Evolutionary conservation across 2,329 filamentous ascomycete species (phyloP), one percentile per base, ranked within the genome.

Genomic region (Neofusicoccum cordaticola): DNA sequence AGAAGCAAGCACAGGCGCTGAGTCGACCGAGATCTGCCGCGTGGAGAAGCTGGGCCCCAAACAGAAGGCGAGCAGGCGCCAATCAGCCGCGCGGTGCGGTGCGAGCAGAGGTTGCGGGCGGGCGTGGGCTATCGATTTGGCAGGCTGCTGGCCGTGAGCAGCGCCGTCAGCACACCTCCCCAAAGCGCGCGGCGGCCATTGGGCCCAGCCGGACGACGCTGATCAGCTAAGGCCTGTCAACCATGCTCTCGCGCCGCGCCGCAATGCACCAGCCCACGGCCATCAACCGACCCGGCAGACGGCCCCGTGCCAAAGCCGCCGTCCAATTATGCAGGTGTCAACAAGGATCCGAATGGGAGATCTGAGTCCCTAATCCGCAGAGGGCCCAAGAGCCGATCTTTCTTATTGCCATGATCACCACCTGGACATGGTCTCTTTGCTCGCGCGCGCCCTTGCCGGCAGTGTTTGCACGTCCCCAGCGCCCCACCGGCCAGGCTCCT

Each of bases 371-470:
- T 64, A 34, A 34, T 53, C 63, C 63, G 53, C 63, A 64, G 52
- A 64, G 48, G 27, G 34, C 52, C 62, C 51, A 64, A 50, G 56
- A 60, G 63, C 63, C 63, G 63, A 64, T 64, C 63, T 60, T 58
- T 64, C 63, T 60, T 64, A 58, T 64, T 64, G 53, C 63, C 45
- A 51, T 64, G 63, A 64, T 64, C 63, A 64, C 63, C 63, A 64
- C 63, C 44, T 60, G 63, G 53, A 60, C 63, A 64, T 53, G 63
- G 63, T 64, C 62, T 58, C 48, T 45, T 34, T 27, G 48, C 48
- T 52, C 39, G 53, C 39, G 15, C 42, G 13, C 53, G 19, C 53
- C 47, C 53, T 58, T 35, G 53, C 15, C 31, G 15, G 22, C 15
- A 27, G 22, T 51, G 53, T 42, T 58, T 45, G 53, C 39, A 17